phyloP scores from a whole-genome alignment of 352 stramenopile species.

The Phytophthora fragariae region DNA sequence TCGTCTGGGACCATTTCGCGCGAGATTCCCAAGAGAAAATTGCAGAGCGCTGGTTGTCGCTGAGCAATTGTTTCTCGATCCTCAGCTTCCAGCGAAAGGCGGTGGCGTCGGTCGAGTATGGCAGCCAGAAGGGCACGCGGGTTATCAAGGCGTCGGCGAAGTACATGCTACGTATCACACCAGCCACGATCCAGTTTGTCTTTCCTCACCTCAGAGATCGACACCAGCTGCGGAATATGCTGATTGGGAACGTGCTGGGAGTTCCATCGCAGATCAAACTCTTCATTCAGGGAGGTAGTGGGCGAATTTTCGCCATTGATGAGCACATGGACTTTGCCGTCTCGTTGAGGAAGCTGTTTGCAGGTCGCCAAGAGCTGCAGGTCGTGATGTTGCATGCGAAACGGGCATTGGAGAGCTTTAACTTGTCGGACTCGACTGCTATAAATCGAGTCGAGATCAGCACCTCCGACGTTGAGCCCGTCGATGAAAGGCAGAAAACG shows the following conservation, averaged over 20 bases:
- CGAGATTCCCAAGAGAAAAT: background rate
- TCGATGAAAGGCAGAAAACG: background rate
- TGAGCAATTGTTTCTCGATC: background rate
- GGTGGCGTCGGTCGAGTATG: background rate
- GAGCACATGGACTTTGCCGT: background rate
- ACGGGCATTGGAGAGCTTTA: background rate
- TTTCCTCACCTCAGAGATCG: background rate
- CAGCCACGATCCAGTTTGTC: background rate
- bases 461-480: background rate
- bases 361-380: background rate
- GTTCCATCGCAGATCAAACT: slow-evolving; percentile 4
- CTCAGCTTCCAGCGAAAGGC: slow-evolving; percentile 2
- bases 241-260: background rate
- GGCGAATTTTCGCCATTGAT: background rate
- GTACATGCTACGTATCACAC: background rate
- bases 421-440: background rate
- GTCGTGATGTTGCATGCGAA: background rate
- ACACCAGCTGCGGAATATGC: background rate
- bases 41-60: background rate
- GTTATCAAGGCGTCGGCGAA: background rate
- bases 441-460: background rate
- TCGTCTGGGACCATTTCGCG: background rate
- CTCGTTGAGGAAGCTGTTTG: background rate
- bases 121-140: background rate
- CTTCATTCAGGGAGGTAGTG: background rate